Evolutionary conservation across 2,329 filamentous ascomycete species (phyloP).

Genomic region (Fusarium haematococcum): DNA sequence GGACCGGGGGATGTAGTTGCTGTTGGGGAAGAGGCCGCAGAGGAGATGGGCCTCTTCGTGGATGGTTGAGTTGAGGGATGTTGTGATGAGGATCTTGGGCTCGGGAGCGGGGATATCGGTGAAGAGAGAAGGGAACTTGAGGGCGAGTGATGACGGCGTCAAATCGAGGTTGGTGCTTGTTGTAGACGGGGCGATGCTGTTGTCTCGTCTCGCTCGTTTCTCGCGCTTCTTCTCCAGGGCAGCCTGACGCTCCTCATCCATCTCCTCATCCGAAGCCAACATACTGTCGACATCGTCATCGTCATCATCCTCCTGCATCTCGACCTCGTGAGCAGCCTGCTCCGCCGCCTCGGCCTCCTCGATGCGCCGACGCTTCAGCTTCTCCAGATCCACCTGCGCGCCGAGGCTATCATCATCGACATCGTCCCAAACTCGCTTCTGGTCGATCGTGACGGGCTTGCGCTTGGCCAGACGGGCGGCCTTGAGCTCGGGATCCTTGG

Average conservation of each 20-base stretch:
- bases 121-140: conserved; percentile 73
- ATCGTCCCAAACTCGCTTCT: conserved; percentile 91
- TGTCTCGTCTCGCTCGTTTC: conserved; percentile 59
- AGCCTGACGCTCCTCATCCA: conserved; percentile 60
- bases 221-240: conserved; percentile 58
- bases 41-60: conserved; percentile 86
- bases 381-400: conserved; percentile 68
- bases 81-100: conserved; percentile 94
- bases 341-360: conserved; percentile 65
- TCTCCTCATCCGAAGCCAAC: conserved; percentile 74
- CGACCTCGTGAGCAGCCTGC: conserved; percentile 59
- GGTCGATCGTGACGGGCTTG: conserved; percentile 83
- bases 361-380: conserved; percentile 68
- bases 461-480: conserved; percentile 81
- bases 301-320: conserved; percentile 52
- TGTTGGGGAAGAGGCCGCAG: conserved; percentile 85
- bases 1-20: conserved; percentile 86
- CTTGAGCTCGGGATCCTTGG: conserved; percentile 81
- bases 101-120: conserved; percentile 67
- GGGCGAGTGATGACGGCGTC: conserved; percentile 68
- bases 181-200: conserved; percentile 68
- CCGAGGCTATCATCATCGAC: conserved; percentile 71
- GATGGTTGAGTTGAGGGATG: conserved; percentile 87
- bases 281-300: conserved; percentile 81
- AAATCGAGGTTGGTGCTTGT: conserved; percentile 74